These are phyloP conservation scores for Fusarium pilosicola DNA, from an alignment of 2,329 filamentous ascomycete species.

Conservation along the genomic window DNA sequence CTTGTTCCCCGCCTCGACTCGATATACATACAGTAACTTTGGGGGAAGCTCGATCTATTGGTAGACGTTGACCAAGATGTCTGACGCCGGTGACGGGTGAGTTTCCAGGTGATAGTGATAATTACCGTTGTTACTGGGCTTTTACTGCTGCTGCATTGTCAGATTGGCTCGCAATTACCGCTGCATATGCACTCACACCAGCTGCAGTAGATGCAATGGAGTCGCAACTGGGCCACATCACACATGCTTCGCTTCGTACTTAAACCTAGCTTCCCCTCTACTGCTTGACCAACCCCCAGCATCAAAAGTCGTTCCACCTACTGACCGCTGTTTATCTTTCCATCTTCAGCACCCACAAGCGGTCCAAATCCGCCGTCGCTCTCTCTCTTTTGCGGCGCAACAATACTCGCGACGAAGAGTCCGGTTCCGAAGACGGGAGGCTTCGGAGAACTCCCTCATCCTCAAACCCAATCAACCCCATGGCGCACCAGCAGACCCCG, in stretches of 20 bases:
- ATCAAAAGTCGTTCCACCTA: slow-evolving; percentile 43
- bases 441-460: slow-evolving; percentile 47
- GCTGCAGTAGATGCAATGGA: slow-evolving; percentile 7
- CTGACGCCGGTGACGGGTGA: slow-evolving; percentile 42
- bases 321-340: slow-evolving; percentile 44
- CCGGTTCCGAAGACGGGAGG: slow-evolving; percentile 62
- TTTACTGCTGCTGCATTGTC: neutral
- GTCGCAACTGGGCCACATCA: slow-evolving; percentile 36
- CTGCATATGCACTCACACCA: slow-evolving; percentile 27
- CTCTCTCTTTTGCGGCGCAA: slow-evolving; percentile 65
- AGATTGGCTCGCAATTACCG: slow-evolving; percentile 19
- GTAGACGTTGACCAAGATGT: slow-evolving; percentile 36
- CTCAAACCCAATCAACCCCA: slow-evolving; percentile 48
- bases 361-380: slow-evolving; percentile 63
- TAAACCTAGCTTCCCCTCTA: slow-evolving; percentile 31
- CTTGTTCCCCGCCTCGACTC: slow-evolving; percentile 26
- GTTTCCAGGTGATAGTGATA: slow-evolving; percentile 10
- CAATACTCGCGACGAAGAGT: slow-evolving; percentile 62
- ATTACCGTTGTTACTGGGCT: neutral
- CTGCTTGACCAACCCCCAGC: slow-evolving; percentile 23
- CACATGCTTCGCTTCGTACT: slow-evolving; percentile 26
- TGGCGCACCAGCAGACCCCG: slow-evolving; percentile 49
- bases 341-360: slow-evolving; percentile 55
- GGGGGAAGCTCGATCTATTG: neutral
- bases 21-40: neutral